These are phyloP conservation scores for Ensete ventricosum DNA, from an alignment of 176 grass and related monocot species.

Conservation along the genomic window DNA sequence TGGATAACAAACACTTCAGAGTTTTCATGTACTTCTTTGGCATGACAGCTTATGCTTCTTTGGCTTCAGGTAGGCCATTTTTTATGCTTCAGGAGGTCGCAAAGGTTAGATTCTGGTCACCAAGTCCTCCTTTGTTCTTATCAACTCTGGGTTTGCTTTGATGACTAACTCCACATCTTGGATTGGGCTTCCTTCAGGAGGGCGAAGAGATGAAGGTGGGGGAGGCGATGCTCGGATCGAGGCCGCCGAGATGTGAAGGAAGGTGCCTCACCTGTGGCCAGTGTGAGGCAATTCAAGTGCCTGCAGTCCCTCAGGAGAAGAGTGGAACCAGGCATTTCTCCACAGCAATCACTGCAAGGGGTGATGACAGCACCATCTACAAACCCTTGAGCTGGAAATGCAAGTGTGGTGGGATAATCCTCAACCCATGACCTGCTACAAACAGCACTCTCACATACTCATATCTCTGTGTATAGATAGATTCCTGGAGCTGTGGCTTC, in stretches of 20 bases:
- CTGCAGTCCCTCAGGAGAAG: constrained; percentile 33
- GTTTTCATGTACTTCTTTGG: not conserved
- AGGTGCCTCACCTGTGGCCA: constrained; percentile 42
- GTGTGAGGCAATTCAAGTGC: constrained; percentile 76
- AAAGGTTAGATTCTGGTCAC: not conserved
- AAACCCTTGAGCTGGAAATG: constrained; percentile 86
- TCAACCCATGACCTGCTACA: constrained; percentile 35
- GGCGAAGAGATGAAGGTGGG: constrained; percentile 3
- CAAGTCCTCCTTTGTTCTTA: not conserved
- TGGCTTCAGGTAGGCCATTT: not conserved
- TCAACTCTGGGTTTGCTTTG: no score
- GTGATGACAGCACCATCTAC: constrained; percentile 55
- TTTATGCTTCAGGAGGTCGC: not conserved
- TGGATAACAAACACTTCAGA: not conserved
- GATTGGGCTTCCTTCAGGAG: not conserved
- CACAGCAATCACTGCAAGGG: not conserved
- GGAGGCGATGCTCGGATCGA: constrained; percentile 40
- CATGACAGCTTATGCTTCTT: not conserved
- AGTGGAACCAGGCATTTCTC: not conserved
- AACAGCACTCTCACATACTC: not conserved
- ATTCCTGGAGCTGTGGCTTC: not conserved
- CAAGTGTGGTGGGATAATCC: constrained; percentile 40
- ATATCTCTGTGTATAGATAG: not conserved
- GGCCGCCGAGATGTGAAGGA: constrained; percentile 65
- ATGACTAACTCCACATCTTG: not conserved